phyloP scores from a whole-genome alignment of 768 basidiomycete genomes.

The Harrya chromipes region DNA sequence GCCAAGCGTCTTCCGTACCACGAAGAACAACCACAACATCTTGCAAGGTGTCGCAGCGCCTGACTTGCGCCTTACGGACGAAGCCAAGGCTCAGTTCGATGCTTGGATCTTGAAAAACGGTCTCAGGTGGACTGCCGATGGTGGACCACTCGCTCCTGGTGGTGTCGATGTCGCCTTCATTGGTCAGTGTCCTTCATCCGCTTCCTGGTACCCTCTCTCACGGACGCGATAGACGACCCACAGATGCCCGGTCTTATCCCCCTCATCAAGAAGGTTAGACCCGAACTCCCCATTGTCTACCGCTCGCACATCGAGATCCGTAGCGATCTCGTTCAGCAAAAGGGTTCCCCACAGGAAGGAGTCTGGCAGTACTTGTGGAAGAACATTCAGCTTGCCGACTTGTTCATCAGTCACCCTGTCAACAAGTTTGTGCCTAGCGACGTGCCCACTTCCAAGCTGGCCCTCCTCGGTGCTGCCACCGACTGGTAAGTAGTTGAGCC shows the following conservation, averaged over 20 bases:
- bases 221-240: constrained; percentile 61
- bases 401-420: constrained; percentile 94
- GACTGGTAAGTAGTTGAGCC: constrained; percentile 59
- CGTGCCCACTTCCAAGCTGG: constrained; percentile 68
- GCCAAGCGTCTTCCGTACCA: constrained; percentile 87
- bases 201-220: constrained; percentile 8
- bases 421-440: constrained; percentile 90
- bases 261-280: constrained; percentile 80
- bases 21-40: constrained; percentile 95
- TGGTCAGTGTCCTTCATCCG: constrained; percentile 41
- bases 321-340: constrained; percentile 78
- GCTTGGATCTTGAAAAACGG: constrained; percentile 91
- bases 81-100: constrained; percentile 77
- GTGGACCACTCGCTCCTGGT: constrained; percentile 78
- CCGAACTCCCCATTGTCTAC: constrained; percentile 86
- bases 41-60: constrained; percentile 88
- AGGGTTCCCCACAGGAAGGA: constrained; percentile 81
- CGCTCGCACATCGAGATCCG: constrained; percentile 95
- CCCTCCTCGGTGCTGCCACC: constrained; percentile 78
- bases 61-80: constrained; percentile 71
- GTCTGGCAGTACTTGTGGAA: constrained; percentile 97
- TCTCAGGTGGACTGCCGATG: constrained; percentile 81
- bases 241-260: constrained; percentile 95
- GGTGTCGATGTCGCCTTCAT: constrained; percentile 89
- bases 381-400: constrained; percentile 83